Evolutionary conservation across 192 early-diverging fungal species (phyloP).

Genomic region (Pilobolus umbonatus): DNA sequence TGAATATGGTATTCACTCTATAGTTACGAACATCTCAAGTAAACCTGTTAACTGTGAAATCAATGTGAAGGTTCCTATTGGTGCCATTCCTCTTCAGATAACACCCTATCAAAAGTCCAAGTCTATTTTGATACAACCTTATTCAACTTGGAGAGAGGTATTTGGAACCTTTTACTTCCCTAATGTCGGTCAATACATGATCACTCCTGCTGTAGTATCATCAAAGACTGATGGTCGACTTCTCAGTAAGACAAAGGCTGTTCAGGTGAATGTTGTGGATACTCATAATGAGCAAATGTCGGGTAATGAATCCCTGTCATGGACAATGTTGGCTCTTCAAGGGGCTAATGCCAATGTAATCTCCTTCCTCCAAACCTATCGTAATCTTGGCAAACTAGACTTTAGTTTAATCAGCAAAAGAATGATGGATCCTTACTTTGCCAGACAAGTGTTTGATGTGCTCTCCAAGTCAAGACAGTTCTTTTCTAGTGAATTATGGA

Average conservation of each 20-base stretch:
- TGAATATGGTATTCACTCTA: slow-evolving; percentile 27
- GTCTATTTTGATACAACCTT: slow-evolving; percentile 21
- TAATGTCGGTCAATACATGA: slow-evolving; percentile 31
- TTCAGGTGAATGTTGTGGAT: background rate
- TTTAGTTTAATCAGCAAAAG: slow-evolving; percentile 13
- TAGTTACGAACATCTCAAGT: slow-evolving; percentile 34
- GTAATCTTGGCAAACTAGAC: slow-evolving; percentile 16
- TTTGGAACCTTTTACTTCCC: slow-evolving; percentile 44
- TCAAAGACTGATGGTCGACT: slow-evolving; percentile 13
- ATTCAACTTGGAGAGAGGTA: slow-evolving; percentile 27
- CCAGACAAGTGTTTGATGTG: slow-evolving; percentile 26
- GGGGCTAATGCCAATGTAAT: slow-evolving; percentile 15
- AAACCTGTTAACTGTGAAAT: slow-evolving; percentile 35
- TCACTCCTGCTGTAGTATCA: slow-evolving; percentile 31
- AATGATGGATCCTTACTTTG: slow-evolving; percentile 21
- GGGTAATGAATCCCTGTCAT: background rate
- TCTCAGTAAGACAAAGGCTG: background rate
- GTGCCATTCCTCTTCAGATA: slow-evolving; percentile 26
- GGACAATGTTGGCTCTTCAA: slow-evolving; percentile 16
- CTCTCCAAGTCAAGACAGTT: slow-evolving; percentile 21
- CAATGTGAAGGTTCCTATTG: slow-evolving; percentile 39
- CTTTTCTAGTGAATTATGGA: slow-evolving; percentile 33
- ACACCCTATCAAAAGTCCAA: slow-evolving; percentile 22
- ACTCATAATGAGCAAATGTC: background rate
- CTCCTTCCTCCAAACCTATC: slow-evolving; percentile 8